A percentile compares a stretch with the other conserved stretches of the same genome.
Evolutionary conservation across 306 rosid genomes (phyloP).

Genomic region (Alnus glutinosa): DNA sequence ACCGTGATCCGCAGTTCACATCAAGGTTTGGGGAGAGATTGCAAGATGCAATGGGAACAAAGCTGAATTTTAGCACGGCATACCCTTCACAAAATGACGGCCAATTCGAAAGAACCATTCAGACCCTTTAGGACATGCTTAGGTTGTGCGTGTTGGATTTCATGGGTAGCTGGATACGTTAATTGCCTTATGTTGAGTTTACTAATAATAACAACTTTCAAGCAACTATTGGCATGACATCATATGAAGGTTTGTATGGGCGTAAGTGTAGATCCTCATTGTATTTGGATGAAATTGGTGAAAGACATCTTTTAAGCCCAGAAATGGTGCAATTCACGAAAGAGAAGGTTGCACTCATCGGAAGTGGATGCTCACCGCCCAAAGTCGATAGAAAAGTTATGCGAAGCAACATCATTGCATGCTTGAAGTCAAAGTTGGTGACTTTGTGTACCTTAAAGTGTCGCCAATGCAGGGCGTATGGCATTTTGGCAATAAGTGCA

Average conservation of each 20-base stretch:
- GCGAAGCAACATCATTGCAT: not conserved
- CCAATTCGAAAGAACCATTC: not conserved
- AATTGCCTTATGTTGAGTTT: not conserved
- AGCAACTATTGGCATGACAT: not conserved
- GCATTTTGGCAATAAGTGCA: too few relatives aligned
- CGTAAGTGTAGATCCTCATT: not conserved
- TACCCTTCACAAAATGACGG: not conserved
- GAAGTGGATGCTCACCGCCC: not conserved
- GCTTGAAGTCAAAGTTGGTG: not conserved
- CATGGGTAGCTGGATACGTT: too few relatives aligned
- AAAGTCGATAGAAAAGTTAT: not conserved
- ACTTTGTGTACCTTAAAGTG: constrained; percentile 3
- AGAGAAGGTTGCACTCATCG: too few relatives aligned
- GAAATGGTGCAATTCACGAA: too few relatives aligned
- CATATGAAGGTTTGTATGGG: not conserved
- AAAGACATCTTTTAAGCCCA: not conserved
- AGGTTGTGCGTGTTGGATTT: too few relatives aligned
- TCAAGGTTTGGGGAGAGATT: not conserved
- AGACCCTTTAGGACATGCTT: not conserved
- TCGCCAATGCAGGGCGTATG: too few relatives aligned
- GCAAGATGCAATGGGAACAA: not conserved
- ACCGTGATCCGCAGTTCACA: not conserved
- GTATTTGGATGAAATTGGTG: not conserved
- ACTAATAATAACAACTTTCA: not conserved
- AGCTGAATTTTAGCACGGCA: too few relatives aligned